phyloP scores from a whole-genome alignment of 2,329 filamentous ascomycete species.

The Zymoseptoria ardabiliae region DNA sequence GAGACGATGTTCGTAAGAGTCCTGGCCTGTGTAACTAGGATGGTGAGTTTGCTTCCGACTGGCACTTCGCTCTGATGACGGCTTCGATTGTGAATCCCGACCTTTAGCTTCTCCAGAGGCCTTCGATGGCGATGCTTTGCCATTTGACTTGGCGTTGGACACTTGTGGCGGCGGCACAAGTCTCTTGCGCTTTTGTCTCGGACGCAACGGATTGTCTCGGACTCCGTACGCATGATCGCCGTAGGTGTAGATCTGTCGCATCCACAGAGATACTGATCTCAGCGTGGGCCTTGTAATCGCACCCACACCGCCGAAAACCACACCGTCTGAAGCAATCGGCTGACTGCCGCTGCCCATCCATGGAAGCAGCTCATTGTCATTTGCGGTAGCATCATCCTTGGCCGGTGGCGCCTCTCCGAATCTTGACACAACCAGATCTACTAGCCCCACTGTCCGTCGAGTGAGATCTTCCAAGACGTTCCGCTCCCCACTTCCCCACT shows the following conservation, averaged over 20 bases:
- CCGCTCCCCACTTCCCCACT: conserved; percentile 85
- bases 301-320: conserved; percentile 77
- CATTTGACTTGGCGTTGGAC: conserved; percentile 2
- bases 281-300: conserved; percentile 64
- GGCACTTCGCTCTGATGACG: neutral
- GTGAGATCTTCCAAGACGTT: conserved; percentile 89
- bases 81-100: neutral
- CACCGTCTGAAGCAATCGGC: conserved; percentile 67
- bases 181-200: conserved; percentile 46
- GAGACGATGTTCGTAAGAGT: neutral
- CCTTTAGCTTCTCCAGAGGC: neutral
- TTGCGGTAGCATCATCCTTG: conserved; percentile 24
- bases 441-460: conserved; percentile 68
- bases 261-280: conserved; percentile 71
- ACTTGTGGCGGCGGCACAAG: conserved; percentile 20
- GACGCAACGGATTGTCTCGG: conserved; percentile 65
- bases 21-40: neutral
- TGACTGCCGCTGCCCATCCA: conserved; percentile 71
- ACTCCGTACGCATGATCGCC: conserved; percentile 81
- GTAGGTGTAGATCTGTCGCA: conserved; percentile 78
- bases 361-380: conserved; percentile 28
- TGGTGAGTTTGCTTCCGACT: neutral
- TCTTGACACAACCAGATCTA: conserved; percentile 80
- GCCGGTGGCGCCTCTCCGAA: conserved; percentile 57
- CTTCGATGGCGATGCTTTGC: neutral